Conservation (phyloP, 306 rosid genomes). For the Prunus padus region DNA sequence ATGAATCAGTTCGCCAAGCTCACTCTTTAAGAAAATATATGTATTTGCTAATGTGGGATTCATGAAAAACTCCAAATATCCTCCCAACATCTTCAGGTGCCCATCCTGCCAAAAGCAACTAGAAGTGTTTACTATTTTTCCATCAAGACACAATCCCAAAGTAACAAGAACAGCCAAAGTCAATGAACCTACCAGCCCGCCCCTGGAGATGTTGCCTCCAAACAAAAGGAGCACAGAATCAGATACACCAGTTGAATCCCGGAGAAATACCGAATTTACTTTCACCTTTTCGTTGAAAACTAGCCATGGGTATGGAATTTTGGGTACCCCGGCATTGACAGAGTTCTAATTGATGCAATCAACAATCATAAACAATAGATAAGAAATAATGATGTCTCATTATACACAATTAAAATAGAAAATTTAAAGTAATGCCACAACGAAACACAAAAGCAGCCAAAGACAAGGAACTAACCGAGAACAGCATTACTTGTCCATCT, state of each 20-base stretch:
- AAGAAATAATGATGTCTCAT: slow-evolving; percentile 17
- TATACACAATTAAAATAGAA: slow-evolving; percentile 24
- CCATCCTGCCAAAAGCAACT: slow-evolving; percentile 46
- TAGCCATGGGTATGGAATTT: slow-evolving; percentile 94
- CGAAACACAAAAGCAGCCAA: slow-evolving; percentile 10
- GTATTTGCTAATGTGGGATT: slow-evolving; percentile 72
- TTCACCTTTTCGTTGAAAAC: slow-evolving; percentile 93
- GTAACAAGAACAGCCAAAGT: slow-evolving; percentile 10
- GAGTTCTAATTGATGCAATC: slow-evolving; percentile 54
- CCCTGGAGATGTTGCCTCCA: slow-evolving; percentile 69
- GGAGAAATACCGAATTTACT: slow-evolving; percentile 90
- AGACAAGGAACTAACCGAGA: slow-evolving; percentile 31
- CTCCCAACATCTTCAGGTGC: slow-evolving; percentile 62
- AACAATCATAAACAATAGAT: slow-evolving; percentile 23
- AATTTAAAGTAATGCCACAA: slow-evolving; percentile 7
- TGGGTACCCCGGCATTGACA: slow-evolving; percentile 68
- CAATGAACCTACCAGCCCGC: slow-evolving; percentile 39
- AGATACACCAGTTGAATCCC: slow-evolving; percentile 88
- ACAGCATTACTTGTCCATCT: slow-evolving; percentile 78
- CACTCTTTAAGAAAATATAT: slow-evolving; percentile 61
- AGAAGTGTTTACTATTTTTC: slow-evolving; percentile 9
- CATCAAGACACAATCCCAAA: neutral
- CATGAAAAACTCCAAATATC: slow-evolving; percentile 86
- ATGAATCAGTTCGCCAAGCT: slow-evolving; percentile 74
- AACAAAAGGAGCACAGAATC: slow-evolving; percentile 81